Conservation (phyloP, 176 grass and related monocot species). For the Triticum urartu region DNA sequence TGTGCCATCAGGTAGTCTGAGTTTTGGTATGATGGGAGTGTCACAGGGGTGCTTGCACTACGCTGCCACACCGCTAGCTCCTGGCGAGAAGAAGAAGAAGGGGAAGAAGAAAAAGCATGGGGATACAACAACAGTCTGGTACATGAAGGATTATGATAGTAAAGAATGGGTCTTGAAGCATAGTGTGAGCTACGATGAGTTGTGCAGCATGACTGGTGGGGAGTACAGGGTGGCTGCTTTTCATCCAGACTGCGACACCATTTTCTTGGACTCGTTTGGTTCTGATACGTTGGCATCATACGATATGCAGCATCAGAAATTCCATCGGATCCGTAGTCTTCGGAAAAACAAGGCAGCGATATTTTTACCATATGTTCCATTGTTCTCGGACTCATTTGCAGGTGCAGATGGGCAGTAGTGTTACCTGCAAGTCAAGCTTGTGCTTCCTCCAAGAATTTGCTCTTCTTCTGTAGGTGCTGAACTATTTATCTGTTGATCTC, state of each 20-base stretch:
- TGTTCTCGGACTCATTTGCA: background rate
- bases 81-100: background rate
- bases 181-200: background rate
- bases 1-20: background rate
- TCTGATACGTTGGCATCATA: background rate
- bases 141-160: slow-evolving; percentile 5
- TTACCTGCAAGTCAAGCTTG: background rate
- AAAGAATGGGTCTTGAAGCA: background rate
- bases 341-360: background rate
- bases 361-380: background rate
- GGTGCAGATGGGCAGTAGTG: background rate
- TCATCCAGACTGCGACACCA: background rate
- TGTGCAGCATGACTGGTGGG: background rate
- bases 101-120: background rate
- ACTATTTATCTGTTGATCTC: background rate
- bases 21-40: background rate
- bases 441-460: background rate
- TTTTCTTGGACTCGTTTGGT: background rate
- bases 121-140: background rate
- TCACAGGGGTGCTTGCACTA: slow-evolving; percentile 2
- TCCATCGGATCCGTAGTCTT: background rate
- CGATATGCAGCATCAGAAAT: background rate
- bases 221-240: background rate
- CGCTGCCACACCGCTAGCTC: background rate
- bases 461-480: background rate